Percentiles rank a stretch among this genome's conserved stretches.
Evolutionary conservation across 2,329 filamentous ascomycete genomes (phyloP).

Genomic region (Exophiala bonariae): DNA sequence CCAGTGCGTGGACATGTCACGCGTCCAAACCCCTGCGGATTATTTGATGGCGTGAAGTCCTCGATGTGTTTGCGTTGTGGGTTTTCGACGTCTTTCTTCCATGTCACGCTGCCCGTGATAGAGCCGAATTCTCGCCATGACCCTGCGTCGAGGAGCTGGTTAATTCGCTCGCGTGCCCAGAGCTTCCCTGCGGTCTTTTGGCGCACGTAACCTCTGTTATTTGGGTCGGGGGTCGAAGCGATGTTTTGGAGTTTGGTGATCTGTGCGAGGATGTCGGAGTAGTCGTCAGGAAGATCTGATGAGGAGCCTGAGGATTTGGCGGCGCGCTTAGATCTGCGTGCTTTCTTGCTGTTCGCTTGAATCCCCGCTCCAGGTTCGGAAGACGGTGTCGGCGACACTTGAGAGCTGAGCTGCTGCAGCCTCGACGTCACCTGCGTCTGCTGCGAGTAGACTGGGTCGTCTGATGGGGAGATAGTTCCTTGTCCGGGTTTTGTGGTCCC

Average conservation of each 20-base stretch:
- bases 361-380: constrained; percentile 8
- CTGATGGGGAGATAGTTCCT: neutral
- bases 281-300: constrained; percentile 54
- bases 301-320: constrained; percentile 4
- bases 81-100: constrained; percentile 40
- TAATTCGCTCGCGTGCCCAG: constrained; percentile 64
- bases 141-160: constrained; percentile 56
- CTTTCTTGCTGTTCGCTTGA: constrained; percentile 33
- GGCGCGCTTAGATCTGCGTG: constrained; percentile 19
- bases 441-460: constrained; percentile 11
- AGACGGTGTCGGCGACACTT: constrained; percentile 34
- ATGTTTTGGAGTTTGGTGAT: constrained; percentile 53
- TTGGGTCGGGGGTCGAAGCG: constrained; percentile 55
- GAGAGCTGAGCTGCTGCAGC: constrained; percentile 49
- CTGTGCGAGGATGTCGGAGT: constrained; percentile 62
- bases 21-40: constrained; percentile 60
- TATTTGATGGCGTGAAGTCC: constrained; percentile 60
- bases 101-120: constrained; percentile 59
- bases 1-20: constrained; percentile 32
- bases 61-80: constrained; percentile 47
- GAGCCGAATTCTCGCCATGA: constrained; percentile 62
- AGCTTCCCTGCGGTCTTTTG: constrained; percentile 66
- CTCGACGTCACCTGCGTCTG: constrained; percentile 23
- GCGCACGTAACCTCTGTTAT: constrained; percentile 59
- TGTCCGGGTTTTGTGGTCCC: neutral